phyloP scores from a whole-genome alignment of 2,329 filamentous ascomycete genomes.

The Xylaria sp. region DNA sequence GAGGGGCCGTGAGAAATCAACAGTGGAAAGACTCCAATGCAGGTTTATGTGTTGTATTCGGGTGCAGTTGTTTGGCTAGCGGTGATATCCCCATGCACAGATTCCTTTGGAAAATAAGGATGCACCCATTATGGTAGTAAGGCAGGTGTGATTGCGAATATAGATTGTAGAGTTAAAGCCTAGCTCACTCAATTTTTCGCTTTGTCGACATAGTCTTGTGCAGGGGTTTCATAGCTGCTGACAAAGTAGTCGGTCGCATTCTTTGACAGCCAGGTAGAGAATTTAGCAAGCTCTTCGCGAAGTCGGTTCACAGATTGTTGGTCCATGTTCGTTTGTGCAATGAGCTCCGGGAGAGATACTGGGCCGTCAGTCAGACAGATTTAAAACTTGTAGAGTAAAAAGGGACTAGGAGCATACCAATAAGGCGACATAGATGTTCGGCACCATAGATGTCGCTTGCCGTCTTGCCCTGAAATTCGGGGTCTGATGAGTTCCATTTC shows the following conservation, averaged over 20 bases:
- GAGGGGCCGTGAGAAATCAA: background rate
- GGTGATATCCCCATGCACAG: background rate
- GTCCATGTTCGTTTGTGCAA: conserved; percentile 99
- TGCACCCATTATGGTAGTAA: background rate
- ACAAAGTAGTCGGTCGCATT: conserved; percentile 82
- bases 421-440: conserved; percentile 88
- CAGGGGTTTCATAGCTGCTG: conserved; percentile 77
- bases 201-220: conserved; percentile 77
- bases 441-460: conserved; percentile 89
- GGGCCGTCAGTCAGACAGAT: conserved; percentile 34
- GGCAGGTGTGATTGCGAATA: background rate
- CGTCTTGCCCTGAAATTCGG: conserved; percentile 74
- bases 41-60: background rate
- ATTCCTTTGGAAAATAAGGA: background rate
- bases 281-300: conserved; percentile 87
- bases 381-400: conserved; percentile 7
- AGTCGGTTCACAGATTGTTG: conserved; percentile 87
- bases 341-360: conserved; percentile 92
- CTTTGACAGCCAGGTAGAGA: conserved; percentile 85
- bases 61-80: background rate
- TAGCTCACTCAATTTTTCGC: conserved; percentile 54
- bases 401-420: conserved; percentile 70
- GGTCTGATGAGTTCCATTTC: conserved; percentile 71
- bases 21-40: background rate
- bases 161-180: background rate